phyloP scores from a whole-genome alignment of 2,329 filamentous ascomycete species.

The Didymella segeticola region DNA sequence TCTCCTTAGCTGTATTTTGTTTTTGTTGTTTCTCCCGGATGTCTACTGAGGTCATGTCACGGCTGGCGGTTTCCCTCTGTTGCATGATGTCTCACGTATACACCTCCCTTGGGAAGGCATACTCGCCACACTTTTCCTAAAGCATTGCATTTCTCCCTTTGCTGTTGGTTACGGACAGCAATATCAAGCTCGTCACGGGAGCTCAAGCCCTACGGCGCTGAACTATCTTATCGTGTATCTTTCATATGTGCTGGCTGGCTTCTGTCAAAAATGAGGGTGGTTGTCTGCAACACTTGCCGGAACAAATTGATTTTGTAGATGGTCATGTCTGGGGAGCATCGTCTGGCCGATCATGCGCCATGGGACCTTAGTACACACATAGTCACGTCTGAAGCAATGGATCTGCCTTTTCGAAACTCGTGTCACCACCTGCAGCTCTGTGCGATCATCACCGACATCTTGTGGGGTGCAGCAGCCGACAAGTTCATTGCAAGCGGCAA shows the following conservation, averaged over 20 bases:
- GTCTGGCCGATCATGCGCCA: neutral
- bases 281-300: slow-evolving; percentile 14
- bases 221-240: neutral
- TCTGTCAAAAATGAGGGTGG: neutral
- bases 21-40: slow-evolving; percentile 8
- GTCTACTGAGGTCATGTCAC: slow-evolving; percentile 4
- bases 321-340: neutral
- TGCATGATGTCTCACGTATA: slow-evolving; percentile 9
- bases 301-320: slow-evolving; percentile 8
- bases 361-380: neutral
- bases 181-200: slow-evolving; percentile 2
- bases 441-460: neutral
- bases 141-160: slow-evolving; percentile 1
- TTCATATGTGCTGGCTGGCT: neutral
- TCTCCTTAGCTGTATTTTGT: slow-evolving; percentile 12
- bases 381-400: neutral
- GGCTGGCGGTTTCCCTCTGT: neutral
- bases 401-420: neutral
- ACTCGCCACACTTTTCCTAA: slow-evolving; percentile 5
- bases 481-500: no score
- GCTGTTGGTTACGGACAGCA: slow-evolving; percentile 1
- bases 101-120: slow-evolving; percentile 4
- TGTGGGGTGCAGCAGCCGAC: no score
- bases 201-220: slow-evolving; percentile 1
- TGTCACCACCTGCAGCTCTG: neutral